Evolutionary conservation across 768 basidiomycete species (phyloP), one percentile per base, ranked within the genome.

Genomic region (Boletus rubropictus): DNA sequence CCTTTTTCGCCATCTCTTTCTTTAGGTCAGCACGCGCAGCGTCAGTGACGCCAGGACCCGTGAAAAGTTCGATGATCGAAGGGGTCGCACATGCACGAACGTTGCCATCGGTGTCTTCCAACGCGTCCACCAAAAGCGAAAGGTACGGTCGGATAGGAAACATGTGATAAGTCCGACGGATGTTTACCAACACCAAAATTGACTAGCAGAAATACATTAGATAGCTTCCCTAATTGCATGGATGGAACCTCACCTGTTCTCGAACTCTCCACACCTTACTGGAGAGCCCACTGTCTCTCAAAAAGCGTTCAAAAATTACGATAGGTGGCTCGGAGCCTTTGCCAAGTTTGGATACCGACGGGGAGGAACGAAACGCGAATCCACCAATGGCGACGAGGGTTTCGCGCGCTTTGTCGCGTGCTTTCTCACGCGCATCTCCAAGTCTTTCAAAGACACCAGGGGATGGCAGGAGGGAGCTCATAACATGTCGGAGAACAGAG

Each of bases 1-100:
- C 78, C 64, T 89, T 89, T 71, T 86, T 90, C 2, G 76, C 65
- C 75, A 98, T 76, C 62, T 91, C 86, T 61, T 91, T 93, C 75
- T 96, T 97, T 44, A 98, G 74, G 64, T 98, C 95, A 4, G 92
- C 81, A 42, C 89, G 82, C 3, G 96, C 96, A 7, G 81, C 82
- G 60, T 94, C 86, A 3, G 84, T 81, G 12, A 91, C 89, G 5
- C 78, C 80, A 0, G 85, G 78, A 14, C 89, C 88, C 1, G 89
- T 83, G 61, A 97, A 95, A 45, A 99, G 74, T 54, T 85, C 82
- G 14, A 96, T 77, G 48, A 91, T 78, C 1, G 89, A 83, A 55
- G 80, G 77, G 40, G 84, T 80, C 7, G 94, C 85, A 61, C 83
- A 84, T 46, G 92, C 86, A 36, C 96, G 85, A 43, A 98, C 96